Percentiles rank a stretch among this genome's conserved stretches.
Evolutionary conservation across 2,329 filamentous ascomycete genomes (phyloP).

Genomic region (Colletotrichum phormii): DNA sequence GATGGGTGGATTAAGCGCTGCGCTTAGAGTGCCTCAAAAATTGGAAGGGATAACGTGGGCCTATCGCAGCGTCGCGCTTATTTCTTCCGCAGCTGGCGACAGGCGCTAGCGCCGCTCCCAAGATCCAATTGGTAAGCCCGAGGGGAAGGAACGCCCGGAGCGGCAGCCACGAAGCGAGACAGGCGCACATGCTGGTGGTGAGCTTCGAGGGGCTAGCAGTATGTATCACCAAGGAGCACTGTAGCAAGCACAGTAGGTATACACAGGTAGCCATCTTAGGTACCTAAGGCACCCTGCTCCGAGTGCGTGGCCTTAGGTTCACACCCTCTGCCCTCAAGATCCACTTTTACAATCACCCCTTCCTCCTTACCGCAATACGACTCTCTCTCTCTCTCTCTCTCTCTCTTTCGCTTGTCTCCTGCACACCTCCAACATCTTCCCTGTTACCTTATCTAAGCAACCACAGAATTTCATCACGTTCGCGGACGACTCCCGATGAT

Average conservation of each 20-base stretch:
- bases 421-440: neutral
- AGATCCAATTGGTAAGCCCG: neutral
- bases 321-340: neutral
- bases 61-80: conserved; percentile 35
- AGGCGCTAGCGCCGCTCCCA: conserved; percentile 10
- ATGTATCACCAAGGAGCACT: neutral
- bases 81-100: conserved; percentile 10
- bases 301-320: neutral
- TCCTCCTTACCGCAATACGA: neutral
- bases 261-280: neutral
- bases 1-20: conserved; percentile 33
- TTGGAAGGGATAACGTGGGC: conserved; percentile 7
- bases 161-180: conserved; percentile 23
- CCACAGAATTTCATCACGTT: conserved; percentile 5
- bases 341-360: conserved; percentile 23
- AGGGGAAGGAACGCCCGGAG: neutral
- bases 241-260: neutral
- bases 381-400: conserved; percentile 5
- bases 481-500: neutral
- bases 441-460: conserved; percentile 16
- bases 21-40: conserved; percentile 32
- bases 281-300: too few species aligned
- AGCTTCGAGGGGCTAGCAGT: neutral
- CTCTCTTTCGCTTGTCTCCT: conserved; percentile 2
- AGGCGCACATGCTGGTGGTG: conserved; percentile 6